phyloP scores from a whole-genome alignment of 305 asterid species.

The Fraxinus platypoda region DNA sequence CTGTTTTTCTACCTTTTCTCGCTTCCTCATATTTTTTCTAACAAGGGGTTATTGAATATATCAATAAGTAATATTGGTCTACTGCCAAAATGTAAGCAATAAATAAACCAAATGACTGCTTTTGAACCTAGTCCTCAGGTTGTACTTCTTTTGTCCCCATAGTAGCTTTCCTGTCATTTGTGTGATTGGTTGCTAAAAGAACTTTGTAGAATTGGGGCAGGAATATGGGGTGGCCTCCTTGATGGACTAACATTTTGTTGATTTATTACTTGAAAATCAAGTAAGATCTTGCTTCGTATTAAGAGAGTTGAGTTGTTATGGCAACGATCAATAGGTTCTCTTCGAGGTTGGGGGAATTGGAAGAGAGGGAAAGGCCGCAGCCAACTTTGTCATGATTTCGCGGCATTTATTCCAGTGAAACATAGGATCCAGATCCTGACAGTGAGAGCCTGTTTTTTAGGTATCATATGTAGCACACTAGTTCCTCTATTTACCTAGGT shows the following conservation, averaged over 20 bases:
- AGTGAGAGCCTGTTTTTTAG: neutral
- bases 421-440: neutral
- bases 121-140: neutral
- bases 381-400: neutral
- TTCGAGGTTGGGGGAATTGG: neutral
- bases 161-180: neutral
- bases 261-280: neutral
- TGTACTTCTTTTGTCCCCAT: neutral
- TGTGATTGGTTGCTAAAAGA: neutral
- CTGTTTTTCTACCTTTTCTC: neutral
- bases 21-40: neutral
- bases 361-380: neutral
- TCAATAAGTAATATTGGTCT: neutral
- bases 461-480: neutral
- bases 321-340: neutral
- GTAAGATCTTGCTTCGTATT: neutral
- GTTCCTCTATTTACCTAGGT: neutral
- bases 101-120: neutral
- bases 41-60: neutral
- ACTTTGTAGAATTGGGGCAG: neutral
- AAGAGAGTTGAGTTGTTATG: neutral
- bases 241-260: neutral
- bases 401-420: neutral
- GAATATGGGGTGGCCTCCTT: neutral
- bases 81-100: neutral